phyloP scores from a whole-genome alignment of 1,284 basidiomycete species.

The Puccinia triticina region DNA sequence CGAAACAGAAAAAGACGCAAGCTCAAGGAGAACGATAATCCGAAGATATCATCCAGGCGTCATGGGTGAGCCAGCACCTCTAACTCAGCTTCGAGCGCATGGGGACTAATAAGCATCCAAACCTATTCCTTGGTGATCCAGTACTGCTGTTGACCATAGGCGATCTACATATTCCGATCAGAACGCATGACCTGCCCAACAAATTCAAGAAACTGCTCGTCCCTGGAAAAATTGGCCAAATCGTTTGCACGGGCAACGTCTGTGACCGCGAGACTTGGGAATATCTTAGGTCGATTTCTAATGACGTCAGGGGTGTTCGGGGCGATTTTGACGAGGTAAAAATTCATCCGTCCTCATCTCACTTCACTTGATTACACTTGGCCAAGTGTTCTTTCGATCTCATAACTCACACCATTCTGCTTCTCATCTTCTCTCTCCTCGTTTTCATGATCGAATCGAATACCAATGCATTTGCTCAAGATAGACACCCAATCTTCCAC shows the following conservation, averaged over 20 bases:
- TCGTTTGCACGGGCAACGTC: conserved; percentile 95
- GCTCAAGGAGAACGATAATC: not conserved
- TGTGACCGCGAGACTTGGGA: conserved; percentile 97
- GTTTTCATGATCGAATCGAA: not conserved
- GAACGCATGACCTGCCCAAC: conserved; percentile 82
- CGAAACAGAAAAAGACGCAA: no score
- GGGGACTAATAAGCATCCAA: not conserved
- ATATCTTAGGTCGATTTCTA: conserved; percentile 93
- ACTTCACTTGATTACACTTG: not conserved
- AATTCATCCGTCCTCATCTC: conserved; percentile 18
- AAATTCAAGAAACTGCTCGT: conserved; percentile 97
- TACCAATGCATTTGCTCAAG: conserved; percentile 37
- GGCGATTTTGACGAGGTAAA: conserved; percentile 94
- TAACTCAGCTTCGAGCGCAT: no score
- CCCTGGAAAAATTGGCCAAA: conserved; percentile 97
- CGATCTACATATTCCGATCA: conserved; percentile 88
- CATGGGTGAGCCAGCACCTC: not conserved
- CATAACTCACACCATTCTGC: not conserved
- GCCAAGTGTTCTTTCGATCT: not conserved
- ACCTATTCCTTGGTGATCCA: not conserved
- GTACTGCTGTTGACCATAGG: conserved; percentile 92
- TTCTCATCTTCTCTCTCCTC: conserved; percentile 22
- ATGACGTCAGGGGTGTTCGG: conserved; percentile 86
- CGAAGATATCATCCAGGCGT: not conserved
- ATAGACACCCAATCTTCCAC: conserved; percentile 73